Evolutionary conservation across 2,329 filamentous ascomycete species (phyloP).

Genomic region (Trichoderma cornu-damae): DNA sequence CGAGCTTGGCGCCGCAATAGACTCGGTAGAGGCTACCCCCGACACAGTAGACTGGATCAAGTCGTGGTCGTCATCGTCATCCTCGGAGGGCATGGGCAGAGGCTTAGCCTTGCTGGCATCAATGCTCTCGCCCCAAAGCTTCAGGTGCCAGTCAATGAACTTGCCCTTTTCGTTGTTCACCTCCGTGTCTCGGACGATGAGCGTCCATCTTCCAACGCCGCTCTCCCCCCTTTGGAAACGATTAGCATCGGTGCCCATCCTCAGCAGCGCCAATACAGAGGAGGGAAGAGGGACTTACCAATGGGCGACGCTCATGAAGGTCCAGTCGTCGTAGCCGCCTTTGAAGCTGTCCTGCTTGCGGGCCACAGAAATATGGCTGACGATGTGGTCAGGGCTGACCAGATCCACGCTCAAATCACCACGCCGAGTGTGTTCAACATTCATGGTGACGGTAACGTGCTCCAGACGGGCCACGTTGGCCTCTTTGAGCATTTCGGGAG

Average conservation of each 20-base stretch:
- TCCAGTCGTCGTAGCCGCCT: conserved; percentile 86
- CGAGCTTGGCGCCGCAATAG: conserved; percentile 32
- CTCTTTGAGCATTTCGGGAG: conserved; percentile 68
- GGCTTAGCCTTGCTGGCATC: conserved; percentile 67
- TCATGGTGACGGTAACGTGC: conserved; percentile 98
- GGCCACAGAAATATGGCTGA: conserved; percentile 76
- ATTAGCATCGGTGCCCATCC: not conserved
- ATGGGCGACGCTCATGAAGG: conserved; percentile 96
- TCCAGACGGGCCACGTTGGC: conserved; percentile 85
- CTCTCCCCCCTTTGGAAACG: conserved; percentile 70
- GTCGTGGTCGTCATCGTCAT: conserved; percentile 80
- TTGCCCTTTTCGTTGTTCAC: conserved; percentile 71
- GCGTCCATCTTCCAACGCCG: conserved; percentile 83
- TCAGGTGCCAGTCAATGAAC: conserved; percentile 88
- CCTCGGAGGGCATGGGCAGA: conserved; percentile 74
- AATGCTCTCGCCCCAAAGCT: conserved; percentile 86
- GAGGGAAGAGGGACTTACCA: conserved; percentile 55
- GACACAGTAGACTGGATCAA: conserved; percentile 52
- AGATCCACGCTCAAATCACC: conserved; percentile 92
- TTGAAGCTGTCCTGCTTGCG: conserved; percentile 62
- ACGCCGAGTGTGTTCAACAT: conserved; percentile 77
- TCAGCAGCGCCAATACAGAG: not conserved
- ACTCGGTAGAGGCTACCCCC: conserved; percentile 25
- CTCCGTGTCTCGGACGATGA: conserved; percentile 79
- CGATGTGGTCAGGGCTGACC: conserved; percentile 72